Base-by-base conservation (phyloP, 768 basidiomycete species). In the Myochromella boudieri region DNA sequence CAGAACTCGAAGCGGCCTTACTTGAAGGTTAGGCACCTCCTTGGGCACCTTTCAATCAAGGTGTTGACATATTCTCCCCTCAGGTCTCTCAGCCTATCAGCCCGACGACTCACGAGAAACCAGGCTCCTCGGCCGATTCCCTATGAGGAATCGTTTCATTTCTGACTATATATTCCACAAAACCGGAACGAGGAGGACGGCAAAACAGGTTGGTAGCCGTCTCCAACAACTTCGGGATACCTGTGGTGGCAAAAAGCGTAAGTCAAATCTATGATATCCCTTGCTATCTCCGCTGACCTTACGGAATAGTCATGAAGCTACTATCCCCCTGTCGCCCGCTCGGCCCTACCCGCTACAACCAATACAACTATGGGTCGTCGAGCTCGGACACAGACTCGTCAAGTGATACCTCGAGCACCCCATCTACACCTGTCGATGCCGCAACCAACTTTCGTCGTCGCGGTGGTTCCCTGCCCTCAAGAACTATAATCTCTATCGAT, bases 121-220 rank as follows among this genome's bases (percentile, higher is more conserved):
- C 31, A 72, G 84, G 44, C 77, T 84, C 14, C 76, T 89, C 3
- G 85, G 85, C 18, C 78, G 87, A 41, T 88, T 85, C 59, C 87
- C 87, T 28, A 80, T 85, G 75, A 75, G 87, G 47, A 90, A 90
- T 65, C 77, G 83, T 37, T 90, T 88, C 65, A 85, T 89, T 52
- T 85, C 87, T 42, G 84, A 90, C 53, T 82, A 85, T 66, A 88
- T 90, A 60, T 80, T 71, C 59, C 70, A 72, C 27, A 77, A 75
- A 52, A 90, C 87, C 0, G 85, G 87, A 18, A 81, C 84, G 61
- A 71, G 75, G 50, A 76, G 87, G 49, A 84, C 84, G 6, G 78
- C 87, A 18, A 89, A 89, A 62, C 87, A 89, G 64, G 87, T 90
- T 37, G 87, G 87, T 47, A 87, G 84, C 58, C 84, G 87, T 45